phyloP scores from a whole-genome alignment of 768 basidiomycete species.

The Psilocybe sp. region DNA sequence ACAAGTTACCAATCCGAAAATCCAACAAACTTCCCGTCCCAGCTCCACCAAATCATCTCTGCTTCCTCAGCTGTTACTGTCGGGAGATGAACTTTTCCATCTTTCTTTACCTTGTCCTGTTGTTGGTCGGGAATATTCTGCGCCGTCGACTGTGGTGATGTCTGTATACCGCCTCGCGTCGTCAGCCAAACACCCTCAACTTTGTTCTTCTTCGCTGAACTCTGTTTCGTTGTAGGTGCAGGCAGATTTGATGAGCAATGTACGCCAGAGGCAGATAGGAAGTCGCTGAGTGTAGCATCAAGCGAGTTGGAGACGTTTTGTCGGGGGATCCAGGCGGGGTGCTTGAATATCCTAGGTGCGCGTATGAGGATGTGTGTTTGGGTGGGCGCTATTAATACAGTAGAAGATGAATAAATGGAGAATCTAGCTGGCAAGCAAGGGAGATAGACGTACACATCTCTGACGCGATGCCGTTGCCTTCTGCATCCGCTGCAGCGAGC shows the following conservation, averaged over 20 bases:
- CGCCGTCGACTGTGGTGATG: background rate
- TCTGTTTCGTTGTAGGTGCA: conserved; percentile 1
- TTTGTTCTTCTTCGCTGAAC: conserved; percentile 19
- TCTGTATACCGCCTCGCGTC: conserved; percentile 20
- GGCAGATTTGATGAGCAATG: background rate
- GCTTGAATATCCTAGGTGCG: conserved; percentile 43
- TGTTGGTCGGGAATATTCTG: background rate
- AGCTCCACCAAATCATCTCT: conserved; percentile 65
- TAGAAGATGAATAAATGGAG: no score
- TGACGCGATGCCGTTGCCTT: conserved; percentile 31
- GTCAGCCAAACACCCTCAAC: conserved; percentile 52
- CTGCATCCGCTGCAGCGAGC: conserved; percentile 30
- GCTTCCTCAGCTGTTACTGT: conserved; percentile 24
- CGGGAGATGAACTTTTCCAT: background rate
- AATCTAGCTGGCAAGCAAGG: no score
- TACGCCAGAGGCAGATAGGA: conserved; percentile 32
- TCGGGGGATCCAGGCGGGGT: conserved; percentile 45
- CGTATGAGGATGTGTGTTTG: conserved; percentile 45
- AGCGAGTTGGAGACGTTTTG: conserved; percentile 38
- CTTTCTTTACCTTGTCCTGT: conserved; percentile 9
- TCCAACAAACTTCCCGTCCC: conserved; percentile 54
- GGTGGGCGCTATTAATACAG: conserved; percentile 34
- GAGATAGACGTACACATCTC: conserved; percentile 35
- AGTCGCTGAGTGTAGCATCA: conserved; percentile 36
- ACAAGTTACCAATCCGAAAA: conserved; percentile 44